Evolutionary conservation across 805 yeast species (phyloP).

Genomic region (Millerozyma miso): DNA sequence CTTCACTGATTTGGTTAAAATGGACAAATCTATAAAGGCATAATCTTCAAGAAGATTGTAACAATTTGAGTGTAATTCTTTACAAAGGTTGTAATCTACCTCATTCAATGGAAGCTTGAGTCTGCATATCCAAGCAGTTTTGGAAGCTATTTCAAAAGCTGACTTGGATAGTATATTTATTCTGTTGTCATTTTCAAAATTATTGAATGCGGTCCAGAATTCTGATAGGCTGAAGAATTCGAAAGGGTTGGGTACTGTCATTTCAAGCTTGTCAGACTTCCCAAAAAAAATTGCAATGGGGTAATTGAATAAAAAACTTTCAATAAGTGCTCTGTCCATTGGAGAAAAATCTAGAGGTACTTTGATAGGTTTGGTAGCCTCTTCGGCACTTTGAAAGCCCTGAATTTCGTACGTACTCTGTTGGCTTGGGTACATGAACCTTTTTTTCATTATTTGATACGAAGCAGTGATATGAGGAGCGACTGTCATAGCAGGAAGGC

Average conservation of each 20-base stretch:
- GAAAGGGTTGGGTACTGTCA: constrained; percentile 39
- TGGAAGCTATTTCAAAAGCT: constrained; percentile 7
- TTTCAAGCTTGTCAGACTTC: constrained; percentile 18
- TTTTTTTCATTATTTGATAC: constrained; percentile 26
- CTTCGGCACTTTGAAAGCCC: neutral
- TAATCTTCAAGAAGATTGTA: neutral
- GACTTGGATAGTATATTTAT: constrained; percentile 1
- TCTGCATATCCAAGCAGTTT: constrained; percentile 5
- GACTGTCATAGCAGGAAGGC: constrained; percentile 19
- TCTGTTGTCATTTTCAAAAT: neutral
- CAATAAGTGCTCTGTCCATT: constrained; percentile 36
- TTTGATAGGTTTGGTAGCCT: neutral
- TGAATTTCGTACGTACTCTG: constrained; percentile 1
- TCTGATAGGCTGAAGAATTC: constrained; percentile 18
- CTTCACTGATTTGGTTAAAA: neutral
- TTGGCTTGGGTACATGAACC: constrained; percentile 14
- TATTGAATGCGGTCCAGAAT: neutral
- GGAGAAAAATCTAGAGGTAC: constrained; percentile 8
- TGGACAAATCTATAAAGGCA: neutral
- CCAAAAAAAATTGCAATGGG: constrained; percentile 36
- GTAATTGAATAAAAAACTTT: constrained; percentile 42
- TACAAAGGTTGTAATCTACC: neutral
- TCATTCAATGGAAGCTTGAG: constrained; percentile 3
- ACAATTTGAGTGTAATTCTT: neutral
- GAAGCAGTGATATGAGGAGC: constrained; percentile 32